phyloP scores from a whole-genome alignment of 768 basidiomycete species.

The Auricularia cornea region DNA sequence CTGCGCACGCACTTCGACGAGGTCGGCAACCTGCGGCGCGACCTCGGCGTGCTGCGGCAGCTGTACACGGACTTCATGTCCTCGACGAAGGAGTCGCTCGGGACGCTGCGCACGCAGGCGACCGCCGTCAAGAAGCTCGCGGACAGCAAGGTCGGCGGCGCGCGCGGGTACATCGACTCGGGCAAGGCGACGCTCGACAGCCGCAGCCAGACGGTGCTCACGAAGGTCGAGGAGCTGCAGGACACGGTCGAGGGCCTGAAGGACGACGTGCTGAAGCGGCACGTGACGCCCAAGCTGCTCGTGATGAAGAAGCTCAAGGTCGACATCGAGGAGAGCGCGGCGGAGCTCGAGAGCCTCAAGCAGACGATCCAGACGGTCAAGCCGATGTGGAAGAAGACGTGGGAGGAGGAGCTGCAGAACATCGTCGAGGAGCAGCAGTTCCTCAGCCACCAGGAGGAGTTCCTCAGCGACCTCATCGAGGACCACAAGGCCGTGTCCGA shows the following conservation, averaged over 20 bases:
- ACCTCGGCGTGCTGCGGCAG: conserved; percentile 89
- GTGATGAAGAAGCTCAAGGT: conserved; percentile 63
- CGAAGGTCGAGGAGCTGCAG: conserved; percentile 86
- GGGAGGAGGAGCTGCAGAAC: conserved; percentile 92
- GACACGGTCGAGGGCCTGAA: conserved; percentile 84
- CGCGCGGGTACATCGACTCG: conserved; percentile 79
- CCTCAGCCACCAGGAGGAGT: conserved; percentile 85
- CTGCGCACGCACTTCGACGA: conserved; percentile 92
- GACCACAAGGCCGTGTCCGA: conserved; percentile 86
- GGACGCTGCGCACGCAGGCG: conserved; percentile 72
- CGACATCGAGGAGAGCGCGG: conserved; percentile 56
- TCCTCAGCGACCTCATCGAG: conserved; percentile 79
- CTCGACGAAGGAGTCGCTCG: conserved; percentile 80
- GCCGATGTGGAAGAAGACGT: conserved; percentile 98
- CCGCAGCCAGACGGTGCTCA: conserved; percentile 83
- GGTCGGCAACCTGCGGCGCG: conserved; percentile 86
- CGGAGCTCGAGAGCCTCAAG: conserved; percentile 67
- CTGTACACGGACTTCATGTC: conserved; percentile 91
- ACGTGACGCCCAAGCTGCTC: conserved; percentile 71
- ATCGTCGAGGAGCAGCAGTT: conserved; percentile 97
- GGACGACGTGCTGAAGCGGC: conserved; percentile 85
- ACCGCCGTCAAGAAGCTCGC: conserved; percentile 84
- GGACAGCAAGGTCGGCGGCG: conserved; percentile 71
- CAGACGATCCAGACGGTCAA: conserved; percentile 83
- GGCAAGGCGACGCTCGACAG: conserved; percentile 88